These are phyloP conservation scores for Aureobasidium pullulans DNA, from an alignment of 2,329 filamentous ascomycete species.

Conservation along the genomic window DNA sequence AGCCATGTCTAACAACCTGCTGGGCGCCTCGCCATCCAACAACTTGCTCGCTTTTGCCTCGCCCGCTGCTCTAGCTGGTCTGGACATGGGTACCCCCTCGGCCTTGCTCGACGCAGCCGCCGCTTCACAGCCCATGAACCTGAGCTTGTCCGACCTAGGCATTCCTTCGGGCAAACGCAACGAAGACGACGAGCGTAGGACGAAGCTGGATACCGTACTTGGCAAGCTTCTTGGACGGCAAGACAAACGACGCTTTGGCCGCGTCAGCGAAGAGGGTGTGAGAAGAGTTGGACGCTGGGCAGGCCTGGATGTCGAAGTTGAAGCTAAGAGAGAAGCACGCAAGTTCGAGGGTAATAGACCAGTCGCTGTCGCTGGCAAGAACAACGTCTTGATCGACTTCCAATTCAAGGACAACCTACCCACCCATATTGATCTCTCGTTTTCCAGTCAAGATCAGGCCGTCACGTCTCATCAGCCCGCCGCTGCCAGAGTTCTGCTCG, in stretches of 20 bases:
- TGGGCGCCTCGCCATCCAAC: conserved; percentile 22
- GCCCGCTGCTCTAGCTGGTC: conserved; percentile 36
- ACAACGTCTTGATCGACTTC: conserved; percentile 27
- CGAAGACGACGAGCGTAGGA: conserved; percentile 47
- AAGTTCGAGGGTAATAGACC: conserved; percentile 25
- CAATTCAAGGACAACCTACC: conserved; percentile 23
- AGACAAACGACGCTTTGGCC: conserved; percentile 51
- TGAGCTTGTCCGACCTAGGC: conserved; percentile 35
- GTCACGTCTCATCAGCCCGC: conserved; percentile 54
- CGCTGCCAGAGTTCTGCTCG: conserved; percentile 58
- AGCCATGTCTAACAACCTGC: conserved; percentile 20
- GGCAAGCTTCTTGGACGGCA: conserved; percentile 27
- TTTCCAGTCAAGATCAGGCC: conserved; percentile 52
- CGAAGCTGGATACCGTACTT: conserved; percentile 53
- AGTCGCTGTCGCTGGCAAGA: conserved; percentile 31
- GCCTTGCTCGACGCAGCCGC: conserved; percentile 19
- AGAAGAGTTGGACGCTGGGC: conserved; percentile 60
- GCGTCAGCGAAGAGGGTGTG: conserved; percentile 68
- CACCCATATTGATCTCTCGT: conserved; percentile 54
- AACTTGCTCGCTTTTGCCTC: conserved; percentile 33
- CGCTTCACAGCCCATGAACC: conserved; percentile 35
- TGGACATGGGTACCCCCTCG: conserved; percentile 27
- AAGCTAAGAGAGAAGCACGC: conserved; percentile 19
- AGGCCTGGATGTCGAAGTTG: conserved; percentile 47
- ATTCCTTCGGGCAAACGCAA: conserved; percentile 32